Conservation (phyloP, 345 rosid species). For the Eucalyptus polyanthemos region DNA sequence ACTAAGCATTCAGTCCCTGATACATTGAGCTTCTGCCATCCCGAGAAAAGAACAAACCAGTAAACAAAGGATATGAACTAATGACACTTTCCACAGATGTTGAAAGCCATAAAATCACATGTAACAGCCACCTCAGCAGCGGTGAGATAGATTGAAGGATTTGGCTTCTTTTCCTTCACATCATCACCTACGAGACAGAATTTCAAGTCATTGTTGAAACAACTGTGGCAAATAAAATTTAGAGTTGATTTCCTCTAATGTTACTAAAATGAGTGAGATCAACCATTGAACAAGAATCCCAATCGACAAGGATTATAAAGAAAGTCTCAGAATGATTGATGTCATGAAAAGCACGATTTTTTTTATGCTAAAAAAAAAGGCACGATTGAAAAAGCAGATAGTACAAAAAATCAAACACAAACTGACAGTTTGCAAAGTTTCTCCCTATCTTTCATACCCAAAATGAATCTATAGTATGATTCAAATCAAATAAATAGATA, state of each 20-base stretch:
- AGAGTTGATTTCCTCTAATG: background rate
- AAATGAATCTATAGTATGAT: background rate
- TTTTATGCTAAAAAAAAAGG: background rate
- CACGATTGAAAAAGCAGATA: background rate
- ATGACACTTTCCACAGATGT: background rate
- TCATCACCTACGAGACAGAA: constrained; percentile 54
- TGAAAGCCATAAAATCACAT: background rate
- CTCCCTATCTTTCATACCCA: background rate
- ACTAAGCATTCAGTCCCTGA: constrained; percentile 74
- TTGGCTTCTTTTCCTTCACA: constrained; percentile 94
- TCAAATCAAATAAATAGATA: background rate
- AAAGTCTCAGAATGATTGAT: background rate
- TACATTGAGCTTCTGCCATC: constrained; percentile 60
- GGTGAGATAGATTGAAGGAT: constrained; percentile 75
- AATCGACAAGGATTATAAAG: background rate
- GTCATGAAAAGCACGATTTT: background rate
- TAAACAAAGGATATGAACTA: background rate
- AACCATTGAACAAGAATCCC: background rate
- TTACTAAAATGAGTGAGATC: background rate
- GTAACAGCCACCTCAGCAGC: constrained; percentile 49
- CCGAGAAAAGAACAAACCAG: background rate
- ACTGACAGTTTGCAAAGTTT: background rate
- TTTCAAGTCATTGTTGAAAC: background rate
- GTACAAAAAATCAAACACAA: background rate
- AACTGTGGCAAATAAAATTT: background rate